Evolutionary conservation across 2,329 filamentous ascomycete genomes (phyloP).

Genomic region (Fusarium cyanostomum): DNA sequence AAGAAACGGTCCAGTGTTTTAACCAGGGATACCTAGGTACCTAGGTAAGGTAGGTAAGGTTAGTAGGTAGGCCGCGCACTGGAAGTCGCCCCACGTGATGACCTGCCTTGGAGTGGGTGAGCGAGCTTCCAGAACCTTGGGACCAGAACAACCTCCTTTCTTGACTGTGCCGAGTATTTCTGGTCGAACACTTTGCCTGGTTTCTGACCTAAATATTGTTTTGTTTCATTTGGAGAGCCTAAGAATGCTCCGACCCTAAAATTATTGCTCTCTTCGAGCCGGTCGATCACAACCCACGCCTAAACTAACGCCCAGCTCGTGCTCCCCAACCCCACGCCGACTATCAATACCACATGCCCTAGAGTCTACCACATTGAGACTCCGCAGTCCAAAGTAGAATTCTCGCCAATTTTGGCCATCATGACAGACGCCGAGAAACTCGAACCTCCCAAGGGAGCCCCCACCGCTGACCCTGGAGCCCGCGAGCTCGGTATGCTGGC

Average conservation of each 20-base stretch:
- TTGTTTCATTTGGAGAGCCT: background rate
- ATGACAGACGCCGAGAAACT: constrained; percentile 47
- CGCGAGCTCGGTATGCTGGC: constrained; percentile 63
- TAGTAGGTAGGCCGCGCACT: constrained; percentile 32
- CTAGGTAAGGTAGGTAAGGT: background rate
- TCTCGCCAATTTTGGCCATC: constrained; percentile 1
- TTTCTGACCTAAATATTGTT: background rate
- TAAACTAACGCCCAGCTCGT: constrained; percentile 16
- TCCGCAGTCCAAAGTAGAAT: constrained; percentile 11
- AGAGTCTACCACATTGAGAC: constrained; percentile 3
- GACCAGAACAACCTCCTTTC: constrained; percentile 31
- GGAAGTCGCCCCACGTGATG: constrained; percentile 40
- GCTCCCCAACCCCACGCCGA: constrained; percentile 30
- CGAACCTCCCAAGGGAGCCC: constrained; percentile 46
- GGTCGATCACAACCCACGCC: constrained; percentile 9
- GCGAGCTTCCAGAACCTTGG: constrained; percentile 23
- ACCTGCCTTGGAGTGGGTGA: constrained; percentile 19
- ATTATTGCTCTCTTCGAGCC: constrained; percentile 11
- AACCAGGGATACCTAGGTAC: constrained; percentile 18
- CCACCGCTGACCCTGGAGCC: constrained; percentile 64
- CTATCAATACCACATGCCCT: constrained; percentile 37
- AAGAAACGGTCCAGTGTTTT: constrained; percentile 12
- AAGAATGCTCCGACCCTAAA: constrained; percentile 5
- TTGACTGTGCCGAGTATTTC: constrained; percentile 16
- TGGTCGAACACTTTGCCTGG: constrained; percentile 6